Evolutionary conservation across 169 alveolate species (phyloP), one percentile per base, ranked within the genome.

Genomic region (Cyclospora cayetanensis): DNA sequence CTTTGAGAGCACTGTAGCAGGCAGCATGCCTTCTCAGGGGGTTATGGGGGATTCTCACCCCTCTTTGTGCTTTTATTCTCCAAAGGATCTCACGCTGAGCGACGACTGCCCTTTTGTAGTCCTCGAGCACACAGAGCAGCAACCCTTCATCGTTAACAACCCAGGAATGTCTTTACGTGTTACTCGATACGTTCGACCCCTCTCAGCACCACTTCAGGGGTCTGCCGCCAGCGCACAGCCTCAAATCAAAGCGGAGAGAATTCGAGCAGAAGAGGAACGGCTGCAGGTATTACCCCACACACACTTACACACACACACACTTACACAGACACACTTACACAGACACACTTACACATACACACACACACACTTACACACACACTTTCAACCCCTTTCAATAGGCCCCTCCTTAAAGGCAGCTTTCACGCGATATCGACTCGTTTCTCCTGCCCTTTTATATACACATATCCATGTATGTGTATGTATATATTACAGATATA

Each of bases 141-240:
- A 91, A 55, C 98, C 98, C 34, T 94, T 95, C 50, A 89, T 96
- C 43, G 41, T 96, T 70, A 90, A 94, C 76, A 96, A 96, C 87
- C 87, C 94, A 9, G 98, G 98, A 15, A 96, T 96, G 98, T 96
- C 97, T n/a, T 92, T 96, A 1, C 93, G 98, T 5, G 87, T 96
- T 34, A 93, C 91, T 77, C 95, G 95, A 37, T 96, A 95, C 83
- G 94, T 94, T 18, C 72, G 92, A 76, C 89, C 93, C 52, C 93
- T 66, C 52, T 77, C 77, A 55, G 91, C 80, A 27, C 74, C 90
- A 1, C 60, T 43, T 46, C 70, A 77, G 22, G 92, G 77, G 25
- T 12, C 37, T 5, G 74, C 34, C 5, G 74, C 74, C 11, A 60
- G 22, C 74, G 27, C n/a, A 9, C n/a, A 60, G 11, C 9, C 9